Evolutionary conservation across 139 green algal genomes (phyloP).

Genomic region (Mychonastes homosphaera): DNA sequence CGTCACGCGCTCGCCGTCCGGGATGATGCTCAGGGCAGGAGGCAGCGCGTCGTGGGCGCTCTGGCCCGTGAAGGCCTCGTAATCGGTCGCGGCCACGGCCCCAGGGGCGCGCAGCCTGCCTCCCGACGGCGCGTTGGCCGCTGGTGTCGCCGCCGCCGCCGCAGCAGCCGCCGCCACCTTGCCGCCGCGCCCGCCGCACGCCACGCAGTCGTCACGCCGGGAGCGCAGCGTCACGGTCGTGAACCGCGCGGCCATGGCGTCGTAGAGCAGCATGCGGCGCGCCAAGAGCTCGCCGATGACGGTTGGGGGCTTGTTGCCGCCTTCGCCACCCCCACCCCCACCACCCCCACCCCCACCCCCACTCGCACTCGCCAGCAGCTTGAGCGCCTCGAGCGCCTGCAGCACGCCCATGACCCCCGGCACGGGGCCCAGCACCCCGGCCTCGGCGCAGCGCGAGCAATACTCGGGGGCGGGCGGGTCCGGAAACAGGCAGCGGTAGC

Average conservation of each 20-base stretch:
- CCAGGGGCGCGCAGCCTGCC: background rate
- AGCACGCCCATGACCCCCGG: slow-evolving; percentile 85
- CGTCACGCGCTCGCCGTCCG: slow-evolving; percentile 27
- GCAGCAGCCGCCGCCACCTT: background rate
- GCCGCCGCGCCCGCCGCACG: slow-evolving; percentile 41
- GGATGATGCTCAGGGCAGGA: slow-evolving; percentile 32
- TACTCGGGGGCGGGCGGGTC: slow-evolving; percentile 53
- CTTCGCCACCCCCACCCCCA: too few relatives aligned
- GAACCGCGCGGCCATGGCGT: slow-evolving; percentile 54
- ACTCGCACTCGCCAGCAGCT: slow-evolving; percentile 62
- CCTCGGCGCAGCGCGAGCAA: slow-evolving; percentile 80
- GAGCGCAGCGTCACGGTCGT: slow-evolving; percentile 58
- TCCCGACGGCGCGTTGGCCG: background rate
- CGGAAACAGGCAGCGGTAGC: slow-evolving; percentile 81
- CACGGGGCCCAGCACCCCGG: slow-evolving; percentile 81
- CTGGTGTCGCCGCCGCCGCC: background rate
- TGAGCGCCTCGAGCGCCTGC: slow-evolving; percentile 89
- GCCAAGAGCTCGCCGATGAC: slow-evolving; percentile 51
- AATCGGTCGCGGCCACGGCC: slow-evolving; percentile 55
- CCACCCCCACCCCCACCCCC: too few relatives aligned
- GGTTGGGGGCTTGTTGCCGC: too few relatives aligned
- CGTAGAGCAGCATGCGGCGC: slow-evolving; percentile 58
- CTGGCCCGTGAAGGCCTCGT: slow-evolving; percentile 66
- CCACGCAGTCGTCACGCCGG: slow-evolving; percentile 39
- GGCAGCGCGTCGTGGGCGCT: slow-evolving; percentile 34